Conservation (phyloP, 805 yeast genomes). For the Candida coleopterorum region DNA sequence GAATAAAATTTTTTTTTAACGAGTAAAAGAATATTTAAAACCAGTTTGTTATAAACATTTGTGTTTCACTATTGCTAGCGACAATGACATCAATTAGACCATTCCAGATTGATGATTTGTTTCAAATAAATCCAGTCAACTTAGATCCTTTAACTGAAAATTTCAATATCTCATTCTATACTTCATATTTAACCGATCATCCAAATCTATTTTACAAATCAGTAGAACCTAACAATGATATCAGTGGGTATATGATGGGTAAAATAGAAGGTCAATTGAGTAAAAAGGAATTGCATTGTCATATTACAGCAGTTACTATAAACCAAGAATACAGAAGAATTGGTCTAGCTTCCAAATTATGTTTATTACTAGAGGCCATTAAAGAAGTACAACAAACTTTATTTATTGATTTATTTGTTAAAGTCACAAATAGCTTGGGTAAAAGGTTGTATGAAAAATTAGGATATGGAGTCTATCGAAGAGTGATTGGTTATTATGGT, state of each 20-base stretch:
- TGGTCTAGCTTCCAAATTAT: constrained; percentile 78
- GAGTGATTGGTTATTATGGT: constrained; percentile 89
- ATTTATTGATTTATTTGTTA: constrained; percentile 88
- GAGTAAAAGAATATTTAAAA: too few relatives aligned
- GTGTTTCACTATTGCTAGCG: too few relatives aligned
- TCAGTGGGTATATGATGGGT: constrained; percentile 87
- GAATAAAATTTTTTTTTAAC: too few relatives aligned
- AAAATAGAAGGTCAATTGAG: constrained; percentile 77
- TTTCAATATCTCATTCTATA: constrained; percentile 77
- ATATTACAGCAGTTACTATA: constrained; percentile 92
- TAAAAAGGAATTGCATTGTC: constrained; percentile 88
- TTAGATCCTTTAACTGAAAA: constrained; percentile 90
- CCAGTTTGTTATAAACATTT: too few relatives aligned
- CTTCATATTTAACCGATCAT: constrained; percentile 80
- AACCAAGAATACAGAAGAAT: constrained; percentile 77
- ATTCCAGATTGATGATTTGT: constrained; percentile 80
- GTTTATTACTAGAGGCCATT: constrained; percentile 65
- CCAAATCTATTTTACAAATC: constrained; percentile 86
- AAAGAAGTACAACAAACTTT: constrained; percentile 68
- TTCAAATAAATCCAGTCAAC: constrained; percentile 69
- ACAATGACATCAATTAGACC: constrained; percentile 85
- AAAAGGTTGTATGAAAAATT: constrained; percentile 77
- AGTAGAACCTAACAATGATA: constrained; percentile 30
- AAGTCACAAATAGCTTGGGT: constrained; percentile 78
- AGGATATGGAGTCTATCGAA: constrained; percentile 78